Conservation (phyloP, 108 stramenopile genomes). For the Pseudonitzschia multistriata region DNA sequence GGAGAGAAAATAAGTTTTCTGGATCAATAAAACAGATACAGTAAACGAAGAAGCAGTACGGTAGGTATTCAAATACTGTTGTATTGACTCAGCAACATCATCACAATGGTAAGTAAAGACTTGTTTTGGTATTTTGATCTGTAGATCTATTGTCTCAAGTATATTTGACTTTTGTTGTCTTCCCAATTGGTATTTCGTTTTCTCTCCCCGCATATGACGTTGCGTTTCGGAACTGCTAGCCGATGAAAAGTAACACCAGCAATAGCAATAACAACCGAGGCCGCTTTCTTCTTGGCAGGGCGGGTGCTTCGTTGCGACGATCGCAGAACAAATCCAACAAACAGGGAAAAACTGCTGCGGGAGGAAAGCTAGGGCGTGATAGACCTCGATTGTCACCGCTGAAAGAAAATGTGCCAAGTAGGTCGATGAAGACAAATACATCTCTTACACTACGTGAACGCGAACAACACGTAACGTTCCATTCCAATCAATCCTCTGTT, state of each 20-base stretch:
- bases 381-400: neutral
- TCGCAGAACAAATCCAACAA: neutral
- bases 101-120: too few species aligned
- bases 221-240: too few species aligned
- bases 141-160: too few species aligned
- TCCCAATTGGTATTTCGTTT: too few species aligned
- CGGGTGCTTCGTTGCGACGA: neutral
- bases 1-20: too few species aligned
- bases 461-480: neutral
- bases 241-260: neutral
- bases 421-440: neutral
- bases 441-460: neutral
- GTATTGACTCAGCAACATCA: too few species aligned
- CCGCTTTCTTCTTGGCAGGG: neutral
- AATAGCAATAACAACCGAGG: neutral
- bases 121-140: too few species aligned
- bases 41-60: too few species aligned
- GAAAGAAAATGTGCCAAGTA: neutral
- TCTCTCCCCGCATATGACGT: too few species aligned
- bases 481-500: neutral
- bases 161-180: too few species aligned
- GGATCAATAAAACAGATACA: too few species aligned
- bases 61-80: too few species aligned
- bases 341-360: neutral
- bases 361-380: neutral